Evolutionary conservation across 2,329 filamentous ascomycete species (phyloP), one percentile per base, ranked within the genome.

Genomic region (Ustilaginoidea virens): DNA sequence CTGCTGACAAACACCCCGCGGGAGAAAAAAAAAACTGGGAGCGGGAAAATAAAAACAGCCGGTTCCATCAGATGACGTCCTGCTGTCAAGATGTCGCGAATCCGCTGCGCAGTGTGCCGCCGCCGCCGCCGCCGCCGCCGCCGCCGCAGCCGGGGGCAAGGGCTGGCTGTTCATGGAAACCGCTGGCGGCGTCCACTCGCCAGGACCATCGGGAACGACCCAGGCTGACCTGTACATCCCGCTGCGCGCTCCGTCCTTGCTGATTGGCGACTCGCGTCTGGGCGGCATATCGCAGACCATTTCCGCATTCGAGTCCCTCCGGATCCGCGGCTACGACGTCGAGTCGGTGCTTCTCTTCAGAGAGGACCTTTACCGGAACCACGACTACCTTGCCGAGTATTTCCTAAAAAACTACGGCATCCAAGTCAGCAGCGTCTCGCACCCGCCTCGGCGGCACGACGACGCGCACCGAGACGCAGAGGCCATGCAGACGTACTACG

Each of bases 211-310:
- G 20, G 80, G 80, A 7, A 77, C 64, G 2, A 72, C 77, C 0
- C 82, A 92, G 45, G 80, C 75, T 2, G 81, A 92, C 43, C 53
- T 86, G 2, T 90, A 86, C 45, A 61, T 75, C 13, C 73, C 80
- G 1, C 52, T 92, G 2, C 64, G 81, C n/a, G 52, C 80, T 1
- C 81, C 83, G 0, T 67, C 78, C 1, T 53, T 90, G 10, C 65
- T 92, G 0, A 63, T 92, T 1, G 81, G 77, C 5, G 82, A 92
- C 46, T 63, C 73, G 17, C 69, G 71, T 14, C 63, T 90, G 0
- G 83, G 82, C 0, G 83, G 83, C 1, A 90, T 92, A 32, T 80
- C 77, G 0, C 67, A 77, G 5, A 82, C 82, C 0, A 80, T 92
- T 24, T 76, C 79, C 0, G 80, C 83, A 0, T 86, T 73, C 39